Base-by-base conservation (phyloP, 1,284 basidiomycete species). In the Trichosporon sp. region DNA sequence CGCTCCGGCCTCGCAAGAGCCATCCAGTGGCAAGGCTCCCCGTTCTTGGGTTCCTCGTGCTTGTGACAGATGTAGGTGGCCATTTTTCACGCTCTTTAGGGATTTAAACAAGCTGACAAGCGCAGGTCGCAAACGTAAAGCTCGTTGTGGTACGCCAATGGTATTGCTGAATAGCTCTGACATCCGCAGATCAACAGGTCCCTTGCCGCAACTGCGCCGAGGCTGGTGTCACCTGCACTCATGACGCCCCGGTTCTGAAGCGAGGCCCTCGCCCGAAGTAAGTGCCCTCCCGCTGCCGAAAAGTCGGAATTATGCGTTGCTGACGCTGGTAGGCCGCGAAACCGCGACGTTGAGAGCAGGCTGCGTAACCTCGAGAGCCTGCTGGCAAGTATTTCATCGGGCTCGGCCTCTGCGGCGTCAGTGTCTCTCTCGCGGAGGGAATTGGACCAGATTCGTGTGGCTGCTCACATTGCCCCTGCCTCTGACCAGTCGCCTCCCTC, bases 221-320 rank as follows among this genome's bases (percentile, higher is more conserved):
- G 49, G 71, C 73, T 1, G 60, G 63, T 25, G 68, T 69, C 11
- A 65, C 66, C 19, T 74, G 73, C 58, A 74, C 73, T 1, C 70
- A 72, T 63, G 68, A 73, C 46, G 71, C 73, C 1, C 73, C 73
- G 8, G 69, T 74, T 11, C 56, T 74, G 37, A 74, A 74, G 59
- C 67, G 73, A 34, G 73, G 73, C 8, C 73, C 73, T 2, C 44
- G 73, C 23, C 73, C 73, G 60, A 69, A 71, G 71, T 72, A 44
- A 56, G 67, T n/a, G n/a, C n/a, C n/a, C n/a, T n/a, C n/a, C n/a
- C n/a, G n/a, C n/a, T n/a, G n/a, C n/a, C n/a, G n/a, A n/a, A n/a
- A n/a, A n/a, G n/a, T n/a, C n/a, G n/a, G n/a, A n/a, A n/a, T n/a
- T 65, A 1, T 7, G 49, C 14, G 70, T 72, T 54, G 49, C 65